Percentiles rank a stretch among this genome's conserved stretches.
Conservation (phyloP, 768 basidiomycete species). For the Boletus reticulatus region DNA sequence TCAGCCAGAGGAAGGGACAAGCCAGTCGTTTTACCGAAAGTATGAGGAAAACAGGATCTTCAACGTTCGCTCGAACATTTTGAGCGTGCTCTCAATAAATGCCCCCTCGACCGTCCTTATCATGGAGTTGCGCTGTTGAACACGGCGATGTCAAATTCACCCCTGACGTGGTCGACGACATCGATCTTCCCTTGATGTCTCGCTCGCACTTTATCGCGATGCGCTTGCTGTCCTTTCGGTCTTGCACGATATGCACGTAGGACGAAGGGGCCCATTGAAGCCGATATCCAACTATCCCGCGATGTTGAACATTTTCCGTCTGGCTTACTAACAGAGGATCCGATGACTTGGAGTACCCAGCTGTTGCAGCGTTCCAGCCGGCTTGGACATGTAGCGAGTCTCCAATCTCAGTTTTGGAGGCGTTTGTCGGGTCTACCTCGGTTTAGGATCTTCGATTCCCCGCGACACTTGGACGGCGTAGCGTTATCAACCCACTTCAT, state of each 20-base stretch:
- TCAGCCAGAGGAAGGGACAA: background rate
- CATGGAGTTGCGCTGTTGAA: constrained; percentile 1
- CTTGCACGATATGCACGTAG: too few species aligned
- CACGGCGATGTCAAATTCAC: background rate
- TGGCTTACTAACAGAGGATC: background rate
- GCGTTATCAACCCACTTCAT: too few species aligned
- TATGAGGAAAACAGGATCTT: background rate
- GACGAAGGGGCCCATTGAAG: too few species aligned
- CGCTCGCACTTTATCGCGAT: background rate
- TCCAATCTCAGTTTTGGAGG: too few species aligned
- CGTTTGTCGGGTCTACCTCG: too few species aligned
- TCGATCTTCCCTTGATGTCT: background rate
- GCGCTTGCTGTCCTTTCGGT: background rate
- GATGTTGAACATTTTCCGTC: background rate
- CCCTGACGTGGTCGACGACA: background rate
- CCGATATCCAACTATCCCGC: too few species aligned
- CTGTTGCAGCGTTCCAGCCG: too few species aligned
- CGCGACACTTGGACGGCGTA: too few species aligned
- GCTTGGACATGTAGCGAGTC: too few species aligned
- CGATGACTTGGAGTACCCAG: too few species aligned
- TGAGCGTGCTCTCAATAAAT: background rate
- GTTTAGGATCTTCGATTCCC: too few species aligned
- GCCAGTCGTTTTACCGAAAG: background rate
- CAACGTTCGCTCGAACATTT: background rate
- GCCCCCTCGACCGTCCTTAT: constrained; percentile 1